Evolutionary conservation across 164 flowering plant species (phyloP).

Genomic region (Vitis amurensis): DNA sequence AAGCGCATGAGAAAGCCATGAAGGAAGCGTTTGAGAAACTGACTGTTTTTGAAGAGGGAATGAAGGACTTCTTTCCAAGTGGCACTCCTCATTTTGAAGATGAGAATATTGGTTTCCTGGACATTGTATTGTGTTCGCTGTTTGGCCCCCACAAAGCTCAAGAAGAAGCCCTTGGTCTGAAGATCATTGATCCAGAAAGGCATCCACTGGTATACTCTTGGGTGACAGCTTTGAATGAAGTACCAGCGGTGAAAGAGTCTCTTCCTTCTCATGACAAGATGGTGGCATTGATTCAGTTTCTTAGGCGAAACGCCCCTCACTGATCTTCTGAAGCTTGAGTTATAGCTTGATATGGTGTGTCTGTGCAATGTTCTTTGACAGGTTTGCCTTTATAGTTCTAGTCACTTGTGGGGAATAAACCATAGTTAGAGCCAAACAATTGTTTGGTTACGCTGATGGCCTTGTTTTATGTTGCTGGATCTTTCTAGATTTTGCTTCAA

Average conservation of each 20-base stretch:
- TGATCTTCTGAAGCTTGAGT: no score
- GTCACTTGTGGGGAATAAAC: no score
- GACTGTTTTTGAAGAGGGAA: slow-evolving; percentile 21
- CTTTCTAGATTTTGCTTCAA: no score
- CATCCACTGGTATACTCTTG: slow-evolving; percentile 28
- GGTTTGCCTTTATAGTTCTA: no score
- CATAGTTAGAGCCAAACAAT: no score
- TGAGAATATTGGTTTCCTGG: slow-evolving; percentile 11
- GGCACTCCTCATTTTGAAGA: neutral
- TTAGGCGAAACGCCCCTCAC: slow-evolving; percentile 4
- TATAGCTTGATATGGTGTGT: no score
- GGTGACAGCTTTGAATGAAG: slow-evolving; percentile 19
- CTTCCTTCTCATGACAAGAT: slow-evolving; percentile 19
- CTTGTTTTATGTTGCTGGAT: no score
- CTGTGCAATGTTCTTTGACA: no score
- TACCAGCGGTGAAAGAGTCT: slow-evolving; percentile 23
- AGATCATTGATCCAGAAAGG: slow-evolving; percentile 18
- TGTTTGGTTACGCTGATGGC: no score
- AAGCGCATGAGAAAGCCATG: slow-evolving; percentile 24
- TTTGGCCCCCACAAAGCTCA: slow-evolving; percentile 14
- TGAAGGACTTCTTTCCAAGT: slow-evolving; percentile 8
- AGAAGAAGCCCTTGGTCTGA: slow-evolving; percentile 21
- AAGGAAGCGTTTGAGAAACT: slow-evolving; percentile 21
- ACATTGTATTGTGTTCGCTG: slow-evolving; percentile 7
- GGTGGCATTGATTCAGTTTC: slow-evolving; percentile 12